phyloP scores from a whole-genome alignment of 306 rosid species.

The Heteromeles arbutifolia region DNA sequence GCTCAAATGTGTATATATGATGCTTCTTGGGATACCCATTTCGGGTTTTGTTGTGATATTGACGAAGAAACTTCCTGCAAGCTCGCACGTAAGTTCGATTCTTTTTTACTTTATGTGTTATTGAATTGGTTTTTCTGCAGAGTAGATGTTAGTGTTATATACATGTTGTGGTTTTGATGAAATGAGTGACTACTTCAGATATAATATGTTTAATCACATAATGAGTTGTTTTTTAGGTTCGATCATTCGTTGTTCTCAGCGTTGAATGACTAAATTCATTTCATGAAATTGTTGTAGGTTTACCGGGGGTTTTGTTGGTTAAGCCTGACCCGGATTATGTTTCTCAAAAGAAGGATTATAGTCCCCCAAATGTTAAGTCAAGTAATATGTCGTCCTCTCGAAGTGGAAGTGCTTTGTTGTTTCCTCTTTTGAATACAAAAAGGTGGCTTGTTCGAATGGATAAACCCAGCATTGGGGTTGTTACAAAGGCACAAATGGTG shows the following conservation, averaged over 20 bases:
- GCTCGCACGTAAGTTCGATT: conserved; percentile 45
- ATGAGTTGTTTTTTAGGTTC: background rate
- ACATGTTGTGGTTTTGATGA: background rate
- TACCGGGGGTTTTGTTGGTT: conserved; percentile 52
- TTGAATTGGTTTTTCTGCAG: background rate
- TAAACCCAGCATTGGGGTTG: conserved; percentile 68
- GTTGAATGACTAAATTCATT: background rate
- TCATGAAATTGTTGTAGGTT: conserved; percentile 35
- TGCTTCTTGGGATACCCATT: conserved; percentile 62
- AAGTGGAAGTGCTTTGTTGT: conserved; percentile 32
- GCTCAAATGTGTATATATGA: conserved; percentile 79
- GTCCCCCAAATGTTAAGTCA: conserved; percentile 26
- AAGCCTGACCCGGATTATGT: conserved; percentile 51
- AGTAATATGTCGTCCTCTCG: conserved; percentile 13
- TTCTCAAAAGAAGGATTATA: conserved; percentile 44
- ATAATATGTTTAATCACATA: background rate
- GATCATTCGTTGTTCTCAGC: background rate
- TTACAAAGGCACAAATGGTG: conserved; percentile 88
- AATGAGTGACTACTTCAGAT: background rate
- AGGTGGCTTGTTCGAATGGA: conserved; percentile 81
- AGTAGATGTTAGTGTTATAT: background rate
- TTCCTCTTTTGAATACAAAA: conserved; percentile 60
- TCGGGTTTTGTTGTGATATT: conserved; percentile 68
- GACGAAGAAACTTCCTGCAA: conserved; percentile 53
- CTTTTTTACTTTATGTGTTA: background rate